Evolutionary conservation across 139 green algal species (phyloP).

Genomic region (Micractinium sp.): DNA sequence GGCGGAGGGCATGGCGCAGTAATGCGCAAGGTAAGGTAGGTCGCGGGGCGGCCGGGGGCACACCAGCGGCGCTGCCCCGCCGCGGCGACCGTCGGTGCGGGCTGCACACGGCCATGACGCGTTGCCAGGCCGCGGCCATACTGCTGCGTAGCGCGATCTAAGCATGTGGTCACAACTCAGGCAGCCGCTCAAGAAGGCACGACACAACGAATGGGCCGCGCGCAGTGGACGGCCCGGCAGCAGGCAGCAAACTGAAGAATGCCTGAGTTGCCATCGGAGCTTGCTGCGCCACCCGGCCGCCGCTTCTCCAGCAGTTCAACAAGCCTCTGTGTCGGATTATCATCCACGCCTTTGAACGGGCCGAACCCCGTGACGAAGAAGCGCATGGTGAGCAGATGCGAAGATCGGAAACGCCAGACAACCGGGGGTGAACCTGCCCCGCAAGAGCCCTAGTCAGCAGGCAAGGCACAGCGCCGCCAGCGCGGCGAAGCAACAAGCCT

Average conservation of each 20-base stretch:
- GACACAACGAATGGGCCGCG: background rate
- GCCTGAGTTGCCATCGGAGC: background rate
- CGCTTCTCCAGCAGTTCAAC: conserved; percentile 33
- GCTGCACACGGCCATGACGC: background rate
- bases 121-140: background rate
- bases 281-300: background rate
- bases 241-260: background rate
- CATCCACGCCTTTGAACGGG: conserved; percentile 37
- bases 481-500: too few relatives aligned
- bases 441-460: too few relatives aligned
- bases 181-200: background rate
- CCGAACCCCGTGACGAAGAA: conserved; percentile 49
- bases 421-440: too few relatives aligned
- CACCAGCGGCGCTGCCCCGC: background rate
- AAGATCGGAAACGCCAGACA: too few relatives aligned
- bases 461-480: too few relatives aligned
- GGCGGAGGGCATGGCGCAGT: background rate
- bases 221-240: too few relatives aligned
- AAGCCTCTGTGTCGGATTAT: conserved; percentile 47
- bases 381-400: background rate
- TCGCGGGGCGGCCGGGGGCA: background rate
- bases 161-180: background rate
- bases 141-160: background rate
- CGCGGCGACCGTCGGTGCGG: too few relatives aligned
- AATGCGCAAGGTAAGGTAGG: background rate